Evolutionary conservation across 805 yeast species (phyloP), one percentile per base, ranked within the genome.

Genomic region (Metschnikowia peoriensis): DNA sequence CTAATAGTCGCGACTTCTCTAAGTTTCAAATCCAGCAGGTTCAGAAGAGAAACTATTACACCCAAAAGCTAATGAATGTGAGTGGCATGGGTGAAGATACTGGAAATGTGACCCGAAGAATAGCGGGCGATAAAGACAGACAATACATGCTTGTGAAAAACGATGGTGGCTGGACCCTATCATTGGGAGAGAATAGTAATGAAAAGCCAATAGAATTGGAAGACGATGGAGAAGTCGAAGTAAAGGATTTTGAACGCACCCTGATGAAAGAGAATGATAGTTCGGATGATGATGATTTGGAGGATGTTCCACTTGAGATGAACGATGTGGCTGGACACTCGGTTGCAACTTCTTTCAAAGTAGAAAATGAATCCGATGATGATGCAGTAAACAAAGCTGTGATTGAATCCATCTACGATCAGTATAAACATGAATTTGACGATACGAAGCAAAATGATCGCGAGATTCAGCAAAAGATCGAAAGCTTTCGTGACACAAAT

Each of bases 21-120:
- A 85, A 81, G 61, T 94, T 94, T 67, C 99, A 94, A 67, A 89
- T 94, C 55, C 84, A 88, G 60, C 88, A 93, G 81, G 98, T 94
- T 0, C 88, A 89, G 59, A 90, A 90, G 66, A 78, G 99, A 55
- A 94, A 94, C 66, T 91, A 82, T 64, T 84, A 87, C 59, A 93
- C 99, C 0, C 98, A 94, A 68, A 79, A 83, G 57, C 73, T 94
- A 38, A 86, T 94, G 89, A 85, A 84, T 57, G 83, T 87, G 0
- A 81, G 89, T 8, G 98, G 97, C 0, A 78, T 89, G 83, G 88
- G 86, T 38, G 83, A 76, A 41, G 80, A 76, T 12, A 74, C 77
- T 6, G 60, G 61, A 2, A 76, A 71, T 49, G 67, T 76, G 0
- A 72, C 78, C 8, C 70, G 81, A 51, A 76, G 97, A 48, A 82